Evolutionary conservation across 805 yeast genomes (phyloP).

Genomic region (Ogataea dorogensis): DNA sequence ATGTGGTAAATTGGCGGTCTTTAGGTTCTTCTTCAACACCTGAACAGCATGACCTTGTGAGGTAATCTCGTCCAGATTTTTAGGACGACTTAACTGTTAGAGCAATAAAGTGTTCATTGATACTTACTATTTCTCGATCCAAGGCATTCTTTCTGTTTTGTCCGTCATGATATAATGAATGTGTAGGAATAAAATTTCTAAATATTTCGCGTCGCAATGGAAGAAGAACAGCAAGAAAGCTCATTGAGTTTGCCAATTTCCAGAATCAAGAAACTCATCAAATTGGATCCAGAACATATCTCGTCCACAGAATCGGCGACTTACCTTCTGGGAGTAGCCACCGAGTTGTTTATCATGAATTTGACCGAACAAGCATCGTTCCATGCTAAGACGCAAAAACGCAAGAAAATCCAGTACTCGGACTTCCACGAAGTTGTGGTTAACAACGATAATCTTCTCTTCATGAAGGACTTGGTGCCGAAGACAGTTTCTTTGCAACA

Average conservation of each 20-base stretch:
- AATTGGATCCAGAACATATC: constrained; percentile 70
- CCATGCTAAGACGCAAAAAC: constrained; percentile 59
- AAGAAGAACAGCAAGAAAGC: constrained; percentile 18
- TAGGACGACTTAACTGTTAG: constrained; percentile 64
- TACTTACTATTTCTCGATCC: constrained; percentile 84
- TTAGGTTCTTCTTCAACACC: constrained; percentile 74
- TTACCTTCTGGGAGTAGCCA: constrained; percentile 73
- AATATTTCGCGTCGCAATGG: constrained; percentile 14
- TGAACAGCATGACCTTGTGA: constrained; percentile 89
- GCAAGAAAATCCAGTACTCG: constrained; percentile 67
- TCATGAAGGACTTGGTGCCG: constrained; percentile 68
- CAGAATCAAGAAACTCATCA: constrained; percentile 68
- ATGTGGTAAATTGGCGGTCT: constrained; percentile 84
- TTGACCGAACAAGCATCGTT: constrained; percentile 69
- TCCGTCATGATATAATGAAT: constrained; percentile 4
- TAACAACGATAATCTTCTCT: constrained; percentile 56
- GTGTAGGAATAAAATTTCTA: constrained; percentile 1
- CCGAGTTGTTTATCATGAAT: constrained; percentile 69
- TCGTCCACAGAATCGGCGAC: constrained; percentile 70
- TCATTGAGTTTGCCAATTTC: constrained; percentile 52
- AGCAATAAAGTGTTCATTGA: background rate
- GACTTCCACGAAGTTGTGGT: constrained; percentile 68
- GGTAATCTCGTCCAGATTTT: constrained; percentile 77
- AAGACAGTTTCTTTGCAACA: constrained; percentile 51
- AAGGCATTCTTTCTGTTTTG: constrained; percentile 57